phyloP scores from a whole-genome alignment of 139 green algal genomes.

The Desmodesmus armatus region DNA sequence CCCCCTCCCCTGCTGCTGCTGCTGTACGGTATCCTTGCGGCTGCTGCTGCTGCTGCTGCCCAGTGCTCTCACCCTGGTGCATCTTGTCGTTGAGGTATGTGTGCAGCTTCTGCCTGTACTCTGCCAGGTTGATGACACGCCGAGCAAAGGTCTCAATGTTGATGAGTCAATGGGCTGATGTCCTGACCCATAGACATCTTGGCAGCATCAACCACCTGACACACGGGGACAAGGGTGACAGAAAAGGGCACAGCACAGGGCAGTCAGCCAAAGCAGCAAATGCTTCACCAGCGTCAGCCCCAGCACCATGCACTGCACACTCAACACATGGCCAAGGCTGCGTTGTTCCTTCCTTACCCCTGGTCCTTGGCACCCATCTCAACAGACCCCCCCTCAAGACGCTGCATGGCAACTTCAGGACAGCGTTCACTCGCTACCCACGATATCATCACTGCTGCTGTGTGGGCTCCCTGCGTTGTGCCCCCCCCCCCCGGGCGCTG shows the following conservation, averaged over 20 bases:
- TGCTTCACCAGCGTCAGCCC: too few species aligned
- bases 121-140: slow-evolving; percentile 93
- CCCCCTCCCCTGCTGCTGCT: too few species aligned
- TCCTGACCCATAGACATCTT: slow-evolving; percentile 93
- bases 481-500: not conserved
- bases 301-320: too few species aligned
- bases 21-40: too few species aligned
- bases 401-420: not conserved
- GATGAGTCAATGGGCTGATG: slow-evolving; percentile 97
- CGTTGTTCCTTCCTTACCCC: too few species aligned
- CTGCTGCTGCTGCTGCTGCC: too few species aligned
- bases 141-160: slow-evolving; percentile 98
- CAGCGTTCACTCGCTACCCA: not conserved
- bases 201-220: slow-evolving; percentile 80
- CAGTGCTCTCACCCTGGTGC: too few species aligned
- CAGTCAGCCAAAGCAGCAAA: too few species aligned
- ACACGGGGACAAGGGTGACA: not conserved
- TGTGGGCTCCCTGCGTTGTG: too few species aligned
- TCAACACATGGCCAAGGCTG: too few species aligned
- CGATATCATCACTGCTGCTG: not conserved
- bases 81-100: slow-evolving; percentile 83
- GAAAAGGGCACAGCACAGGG: too few species aligned
- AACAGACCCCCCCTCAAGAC: not conserved
- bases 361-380: too few species aligned
- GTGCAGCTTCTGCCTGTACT: slow-evolving; percentile 86